phyloP scores from a whole-genome alignment of 2,329 filamentous ascomycete genomes.

The Apiospora aurea region DNA sequence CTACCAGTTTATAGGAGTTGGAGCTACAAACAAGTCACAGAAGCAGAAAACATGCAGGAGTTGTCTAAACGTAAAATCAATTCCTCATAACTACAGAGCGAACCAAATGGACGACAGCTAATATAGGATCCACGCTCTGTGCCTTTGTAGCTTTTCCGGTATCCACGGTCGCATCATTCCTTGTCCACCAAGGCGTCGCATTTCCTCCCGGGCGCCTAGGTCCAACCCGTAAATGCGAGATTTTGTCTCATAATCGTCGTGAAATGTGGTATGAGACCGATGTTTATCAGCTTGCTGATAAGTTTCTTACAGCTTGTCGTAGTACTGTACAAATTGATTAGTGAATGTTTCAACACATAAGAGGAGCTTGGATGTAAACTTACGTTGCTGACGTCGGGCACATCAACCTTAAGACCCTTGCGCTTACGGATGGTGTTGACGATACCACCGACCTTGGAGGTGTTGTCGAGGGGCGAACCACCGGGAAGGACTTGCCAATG shows the following conservation, averaged over 20 bases:
- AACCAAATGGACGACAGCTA: constrained; percentile 39
- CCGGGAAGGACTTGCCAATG: constrained; percentile 97
- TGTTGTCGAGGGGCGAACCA: constrained; percentile 87
- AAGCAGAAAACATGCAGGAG: background rate
- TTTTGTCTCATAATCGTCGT: constrained; percentile 51
- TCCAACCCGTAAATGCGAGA: constrained; percentile 37
- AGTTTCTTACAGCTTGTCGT: constrained; percentile 92
- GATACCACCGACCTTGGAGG: constrained; percentile 81
- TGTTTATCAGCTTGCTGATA: constrained; percentile 53
- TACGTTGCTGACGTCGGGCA: constrained; percentile 94
- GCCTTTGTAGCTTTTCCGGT: constrained; percentile 42
- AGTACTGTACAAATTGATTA: constrained; percentile 74
- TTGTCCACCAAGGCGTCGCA: constrained; percentile 37
- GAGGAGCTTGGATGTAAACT: constrained; percentile 54
- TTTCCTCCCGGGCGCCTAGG: constrained; percentile 35
- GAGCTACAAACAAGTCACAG: background rate
- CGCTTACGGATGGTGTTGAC: constrained; percentile 94
- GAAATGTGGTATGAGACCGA: constrained; percentile 51
- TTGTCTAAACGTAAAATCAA: constrained; percentile 38
- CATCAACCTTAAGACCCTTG: constrained; percentile 98
- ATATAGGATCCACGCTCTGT: constrained; percentile 36
- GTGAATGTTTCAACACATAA: constrained; percentile 29
- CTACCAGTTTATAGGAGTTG: no score
- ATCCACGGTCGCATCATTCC: constrained; percentile 41
- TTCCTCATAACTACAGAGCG: constrained; percentile 41